Conservation (phyloP, 257 asterid species). For the Jacaranda mimosifolia region DNA sequence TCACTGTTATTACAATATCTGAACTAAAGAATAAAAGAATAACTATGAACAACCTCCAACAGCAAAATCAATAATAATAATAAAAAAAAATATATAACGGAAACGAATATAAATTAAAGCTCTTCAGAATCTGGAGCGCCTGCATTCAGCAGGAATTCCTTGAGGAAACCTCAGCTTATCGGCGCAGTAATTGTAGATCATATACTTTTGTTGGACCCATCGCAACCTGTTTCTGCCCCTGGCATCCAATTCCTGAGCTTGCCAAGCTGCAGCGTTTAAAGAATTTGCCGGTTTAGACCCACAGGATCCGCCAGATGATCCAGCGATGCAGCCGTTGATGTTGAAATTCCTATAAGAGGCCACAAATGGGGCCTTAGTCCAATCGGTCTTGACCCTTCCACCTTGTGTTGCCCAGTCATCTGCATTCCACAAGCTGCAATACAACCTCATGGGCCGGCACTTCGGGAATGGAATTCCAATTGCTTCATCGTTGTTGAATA, state of each 20-base stretch:
- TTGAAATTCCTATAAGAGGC: constrained; percentile 55
- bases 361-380: constrained; percentile 51
- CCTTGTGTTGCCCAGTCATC: too few species aligned
- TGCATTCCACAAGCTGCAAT: too few species aligned
- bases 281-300: constrained; percentile 17
- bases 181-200: too few species aligned
- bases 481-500: constrained; percentile 45
- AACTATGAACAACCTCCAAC: not conserved
- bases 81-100: not conserved
- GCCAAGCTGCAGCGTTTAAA: constrained; percentile 39
- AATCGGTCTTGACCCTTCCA: too few species aligned
- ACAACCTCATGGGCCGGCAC: too few species aligned
- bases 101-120: not conserved
- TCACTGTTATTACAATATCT: too few species aligned
- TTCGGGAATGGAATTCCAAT: constrained; percentile 46
- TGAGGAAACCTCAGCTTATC: too few species aligned
- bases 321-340: constrained; percentile 37
- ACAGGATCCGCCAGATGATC: not conserved
- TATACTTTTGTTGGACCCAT: constrained; percentile 45
- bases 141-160: constrained; percentile 42
- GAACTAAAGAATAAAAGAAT: too few species aligned
- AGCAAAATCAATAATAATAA: not conserved
- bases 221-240: constrained; percentile 41
- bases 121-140: constrained; percentile 37
- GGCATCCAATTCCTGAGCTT: constrained; percentile 39